Percentiles rank a stretch among this genome's conserved stretches.
These are phyloP conservation scores for Talaromyces sp. DNA, from an alignment of 2,329 filamentous ascomycete species.

Conservation along the genomic window DNA sequence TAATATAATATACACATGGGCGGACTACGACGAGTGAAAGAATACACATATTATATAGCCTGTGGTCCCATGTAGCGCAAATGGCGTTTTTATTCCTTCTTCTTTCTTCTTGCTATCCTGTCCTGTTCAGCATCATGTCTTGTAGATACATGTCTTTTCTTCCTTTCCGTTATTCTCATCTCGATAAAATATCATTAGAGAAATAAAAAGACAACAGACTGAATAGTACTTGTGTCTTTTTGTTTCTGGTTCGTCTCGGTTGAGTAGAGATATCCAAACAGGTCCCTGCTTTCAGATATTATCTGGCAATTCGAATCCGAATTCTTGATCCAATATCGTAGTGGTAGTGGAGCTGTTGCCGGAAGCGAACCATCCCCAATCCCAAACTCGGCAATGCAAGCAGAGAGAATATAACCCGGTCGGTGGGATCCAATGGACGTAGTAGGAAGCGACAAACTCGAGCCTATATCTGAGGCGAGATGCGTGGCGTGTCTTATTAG, in stretches of 20 bases:
- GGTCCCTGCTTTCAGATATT: neutral
- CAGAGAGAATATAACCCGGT: neutral
- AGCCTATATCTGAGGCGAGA: neutral
- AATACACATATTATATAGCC: neutral
- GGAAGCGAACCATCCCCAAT: neutral
- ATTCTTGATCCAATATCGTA: neutral
- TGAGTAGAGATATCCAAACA: neutral
- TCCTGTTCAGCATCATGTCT: neutral
- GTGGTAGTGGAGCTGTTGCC: neutral
- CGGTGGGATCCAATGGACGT: neutral
- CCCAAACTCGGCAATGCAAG: neutral
- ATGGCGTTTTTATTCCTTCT: neutral
- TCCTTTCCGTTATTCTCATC: neutral
- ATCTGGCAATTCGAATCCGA: neutral
- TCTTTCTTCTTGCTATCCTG: neutral
- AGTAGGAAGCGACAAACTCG: neutral
- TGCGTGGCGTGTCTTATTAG: neutral
- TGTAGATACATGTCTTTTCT: neutral
- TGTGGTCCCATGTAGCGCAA: neutral
- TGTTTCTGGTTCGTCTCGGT: neutral
- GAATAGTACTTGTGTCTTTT: neutral
- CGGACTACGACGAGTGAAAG: neutral
- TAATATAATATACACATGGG: neutral
- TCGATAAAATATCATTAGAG: neutral
- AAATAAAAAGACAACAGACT: constrained; percentile 2